Evolutionary conservation across 1,284 basidiomycete species (phyloP).

Genomic region (Mycosarcoma maydis): DNA sequence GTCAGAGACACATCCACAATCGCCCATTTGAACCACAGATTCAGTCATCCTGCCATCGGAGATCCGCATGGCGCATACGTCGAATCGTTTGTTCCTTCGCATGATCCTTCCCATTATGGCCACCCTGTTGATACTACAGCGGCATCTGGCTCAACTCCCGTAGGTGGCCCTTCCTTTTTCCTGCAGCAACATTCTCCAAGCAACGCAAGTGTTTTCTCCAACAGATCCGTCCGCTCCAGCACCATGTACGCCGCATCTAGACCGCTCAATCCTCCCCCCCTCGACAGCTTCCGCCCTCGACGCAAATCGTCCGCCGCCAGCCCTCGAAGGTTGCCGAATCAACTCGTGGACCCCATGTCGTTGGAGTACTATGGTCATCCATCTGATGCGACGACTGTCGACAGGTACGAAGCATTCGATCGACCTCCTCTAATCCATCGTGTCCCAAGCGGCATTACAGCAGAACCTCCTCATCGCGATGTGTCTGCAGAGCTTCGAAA

Average conservation of each 20-base stretch:
- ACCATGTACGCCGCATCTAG: constrained; percentile 26
- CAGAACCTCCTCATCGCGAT: no score
- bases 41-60: constrained; percentile 12
- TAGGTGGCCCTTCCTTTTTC: constrained; percentile 17
- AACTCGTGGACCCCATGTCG: constrained; percentile 42
- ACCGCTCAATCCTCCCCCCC: constrained; percentile 9
- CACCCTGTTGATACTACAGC: constrained; percentile 13
- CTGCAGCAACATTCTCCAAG: constrained; percentile 43
- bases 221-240: constrained; percentile 25
- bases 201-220: constrained; percentile 29
- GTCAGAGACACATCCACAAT: constrained; percentile 9
- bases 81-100: constrained; percentile 22
- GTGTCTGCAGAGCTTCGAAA: constrained; percentile 42
- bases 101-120: constrained; percentile 35
- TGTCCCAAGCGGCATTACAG: constrained; percentile 2
- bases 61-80: constrained; percentile 2
- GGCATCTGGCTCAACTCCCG: constrained; percentile 5
- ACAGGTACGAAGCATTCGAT: constrained; percentile 18
- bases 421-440: constrained; percentile 9
- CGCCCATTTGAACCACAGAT: constrained; percentile 9
- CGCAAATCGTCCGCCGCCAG: constrained; percentile 22
- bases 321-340: constrained; percentile 10
- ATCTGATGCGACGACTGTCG: constrained; percentile 10
- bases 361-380: constrained; percentile 47
- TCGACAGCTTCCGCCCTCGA: constrained; percentile 12